These are phyloP conservation scores for Aspergillus persii DNA, from an alignment of 2,329 filamentous ascomycete species.

Conservation along the genomic window DNA sequence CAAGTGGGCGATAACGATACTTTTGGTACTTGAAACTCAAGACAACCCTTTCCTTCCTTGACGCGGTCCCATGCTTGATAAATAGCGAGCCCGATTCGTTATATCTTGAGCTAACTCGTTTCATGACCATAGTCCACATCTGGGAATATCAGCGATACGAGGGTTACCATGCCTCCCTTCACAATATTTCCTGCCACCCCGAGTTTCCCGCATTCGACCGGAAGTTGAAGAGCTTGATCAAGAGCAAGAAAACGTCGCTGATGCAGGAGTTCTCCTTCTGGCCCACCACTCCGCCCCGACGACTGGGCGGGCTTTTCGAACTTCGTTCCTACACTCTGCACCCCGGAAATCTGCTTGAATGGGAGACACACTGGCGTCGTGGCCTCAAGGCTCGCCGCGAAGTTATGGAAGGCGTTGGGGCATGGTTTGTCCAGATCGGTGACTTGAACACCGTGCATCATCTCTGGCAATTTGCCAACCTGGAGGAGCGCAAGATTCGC, in stretches of 20 bases:
- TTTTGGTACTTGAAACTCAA: slow-evolving; percentile 64
- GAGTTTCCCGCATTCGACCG: slow-evolving; percentile 80
- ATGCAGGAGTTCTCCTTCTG: slow-evolving; percentile 99
- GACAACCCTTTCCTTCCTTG: not conserved
- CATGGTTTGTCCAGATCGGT: slow-evolving; percentile 98
- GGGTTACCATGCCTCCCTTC: slow-evolving; percentile 88
- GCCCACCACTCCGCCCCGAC: slow-evolving; percentile 87
- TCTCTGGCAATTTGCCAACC: slow-evolving; percentile 95
- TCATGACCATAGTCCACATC: slow-evolving; percentile 74
- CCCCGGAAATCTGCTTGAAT: slow-evolving; percentile 92
- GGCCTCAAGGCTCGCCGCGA: slow-evolving; percentile 87
- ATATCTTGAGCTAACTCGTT: slow-evolving; percentile 25
- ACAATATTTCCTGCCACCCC: slow-evolving; percentile 78
- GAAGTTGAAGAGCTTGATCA: slow-evolving; percentile 82
- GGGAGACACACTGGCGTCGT: slow-evolving; percentile 97
- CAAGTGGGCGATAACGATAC: slow-evolving; percentile 97
- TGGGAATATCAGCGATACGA: slow-evolving; percentile 99
- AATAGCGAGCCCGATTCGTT: not conserved
- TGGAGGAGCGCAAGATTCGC: slow-evolving; percentile 86
- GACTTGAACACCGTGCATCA: slow-evolving; percentile 97
- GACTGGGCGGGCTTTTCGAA: slow-evolving; percentile 91
- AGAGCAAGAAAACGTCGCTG: slow-evolving; percentile 78
- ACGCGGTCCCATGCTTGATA: not conserved
- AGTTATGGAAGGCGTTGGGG: slow-evolving; percentile 97
- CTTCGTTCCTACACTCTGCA: slow-evolving; percentile 94